A percentile compares a stretch with the other conserved stretches of the same genome.
Evolutionary conservation across 1,284 basidiomycete genomes (phyloP).

Genomic region (Cryptococcus sp.): DNA sequence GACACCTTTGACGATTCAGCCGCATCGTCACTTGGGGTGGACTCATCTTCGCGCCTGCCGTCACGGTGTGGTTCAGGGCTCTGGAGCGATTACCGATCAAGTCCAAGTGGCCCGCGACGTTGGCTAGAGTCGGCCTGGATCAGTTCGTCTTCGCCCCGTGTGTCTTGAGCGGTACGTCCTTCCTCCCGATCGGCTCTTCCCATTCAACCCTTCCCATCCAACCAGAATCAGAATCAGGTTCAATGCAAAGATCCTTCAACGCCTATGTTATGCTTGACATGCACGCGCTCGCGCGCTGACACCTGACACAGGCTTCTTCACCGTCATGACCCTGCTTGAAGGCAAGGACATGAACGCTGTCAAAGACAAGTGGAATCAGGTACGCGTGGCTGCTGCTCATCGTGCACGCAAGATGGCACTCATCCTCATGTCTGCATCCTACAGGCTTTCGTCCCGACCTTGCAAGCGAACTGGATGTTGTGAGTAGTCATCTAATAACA

Average conservation of each 20-base stretch:
- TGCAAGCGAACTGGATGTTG: slow-evolving; percentile 52
- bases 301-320: slow-evolving; percentile 52
- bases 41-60: slow-evolving; percentile 53
- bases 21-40: slow-evolving; percentile 54
- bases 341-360: slow-evolving; percentile 52
- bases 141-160: slow-evolving; percentile 55
- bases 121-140: slow-evolving; percentile 51
- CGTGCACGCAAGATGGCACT: slow-evolving; percentile 2
- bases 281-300: neutral
- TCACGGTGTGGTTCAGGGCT: slow-evolving; percentile 50
- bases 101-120: slow-evolving; percentile 39
- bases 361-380: slow-evolving; percentile 48
- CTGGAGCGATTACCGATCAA: slow-evolving; percentile 48
- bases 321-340: slow-evolving; percentile 54
- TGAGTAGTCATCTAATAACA: slow-evolving; percentile 19
- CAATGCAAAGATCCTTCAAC: too few species aligned
- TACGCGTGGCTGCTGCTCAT: slow-evolving; percentile 16
- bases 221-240: neutral
- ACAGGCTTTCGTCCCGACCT: slow-evolving; percentile 44
- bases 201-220: slow-evolving; percentile 2
- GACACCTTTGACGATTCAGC: slow-evolving; percentile 22
- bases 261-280: too few species aligned
- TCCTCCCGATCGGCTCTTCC: neutral
- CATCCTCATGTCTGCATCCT: neutral
- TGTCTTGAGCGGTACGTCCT: slow-evolving; percentile 43